Evolutionary conservation across 345 rosid species (phyloP).

Genomic region (Arabis alpina): DNA sequence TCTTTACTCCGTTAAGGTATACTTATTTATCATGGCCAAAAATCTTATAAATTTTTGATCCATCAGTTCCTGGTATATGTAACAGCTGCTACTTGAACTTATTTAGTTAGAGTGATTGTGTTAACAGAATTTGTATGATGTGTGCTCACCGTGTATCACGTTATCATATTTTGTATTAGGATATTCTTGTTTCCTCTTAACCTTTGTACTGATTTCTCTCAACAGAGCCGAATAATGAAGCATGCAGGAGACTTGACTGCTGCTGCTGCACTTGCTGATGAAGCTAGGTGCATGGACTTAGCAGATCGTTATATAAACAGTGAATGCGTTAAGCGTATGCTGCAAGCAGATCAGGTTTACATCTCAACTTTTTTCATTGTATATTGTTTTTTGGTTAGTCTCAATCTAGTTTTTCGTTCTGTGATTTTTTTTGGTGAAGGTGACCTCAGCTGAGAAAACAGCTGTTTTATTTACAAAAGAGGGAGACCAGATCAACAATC

Average conservation of each 20-base stretch:
- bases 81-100: constrained; percentile 11
- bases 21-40: constrained; percentile 26
- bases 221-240: constrained; percentile 95
- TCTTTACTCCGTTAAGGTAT: constrained; percentile 91
- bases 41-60: background rate
- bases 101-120: constrained; percentile 13
- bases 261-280: constrained; percentile 97
- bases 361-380: background rate
- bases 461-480: constrained; percentile 95
- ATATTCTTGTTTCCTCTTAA: constrained; percentile 27
- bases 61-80: background rate
- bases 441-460: constrained; percentile 88
- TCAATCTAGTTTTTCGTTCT: constrained; percentile 17
- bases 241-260: constrained; percentile 94
- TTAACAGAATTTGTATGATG: constrained; percentile 15
- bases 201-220: constrained; percentile 32
- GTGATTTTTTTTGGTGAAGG: constrained; percentile 50
- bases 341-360: constrained; percentile 96
- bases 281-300: constrained; percentile 99
- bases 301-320: constrained; percentile 96
- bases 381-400: constrained; percentile 17
- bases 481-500: constrained; percentile 97
- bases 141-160: constrained; percentile 15
- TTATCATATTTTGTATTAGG: constrained; percentile 1
- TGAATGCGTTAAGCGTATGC: constrained; percentile 97